Conservation (phyloP, 495 filamentous ascomycete species). For the Clohesyomyces aquaticus region DNA sequence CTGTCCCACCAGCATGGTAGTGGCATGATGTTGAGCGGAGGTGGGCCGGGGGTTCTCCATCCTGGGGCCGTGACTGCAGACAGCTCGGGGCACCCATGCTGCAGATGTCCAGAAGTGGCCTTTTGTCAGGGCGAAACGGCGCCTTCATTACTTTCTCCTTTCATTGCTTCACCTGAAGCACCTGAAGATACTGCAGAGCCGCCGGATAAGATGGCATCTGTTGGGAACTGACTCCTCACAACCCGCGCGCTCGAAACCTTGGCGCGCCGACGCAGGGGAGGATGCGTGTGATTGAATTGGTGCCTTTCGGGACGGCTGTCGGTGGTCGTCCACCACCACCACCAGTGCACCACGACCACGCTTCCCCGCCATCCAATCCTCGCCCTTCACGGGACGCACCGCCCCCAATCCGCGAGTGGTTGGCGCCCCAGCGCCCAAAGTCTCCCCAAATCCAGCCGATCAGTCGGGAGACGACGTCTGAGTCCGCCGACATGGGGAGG, state of each 20-base stretch:
- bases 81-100: too few relatives aligned
- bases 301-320: constrained; percentile 24
- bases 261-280: constrained; percentile 22
- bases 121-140: constrained; percentile 21
- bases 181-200: constrained; percentile 14
- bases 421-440: constrained; percentile 15
- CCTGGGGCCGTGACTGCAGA: constrained; percentile 2
- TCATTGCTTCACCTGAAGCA: background rate
- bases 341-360: background rate
- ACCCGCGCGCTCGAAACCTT: background rate
- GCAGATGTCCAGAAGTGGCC: too few relatives aligned
- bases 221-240: background rate
- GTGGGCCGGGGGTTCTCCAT: constrained; percentile 17
- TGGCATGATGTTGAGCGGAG: constrained; percentile 23
- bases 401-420: constrained; percentile 12
- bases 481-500: background rate
- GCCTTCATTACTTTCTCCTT: background rate
- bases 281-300: background rate
- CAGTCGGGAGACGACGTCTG: background rate
- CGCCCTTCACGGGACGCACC: constrained; percentile 9
- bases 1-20: constrained; percentile 21
- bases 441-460: background rate
- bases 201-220: constrained; percentile 16
- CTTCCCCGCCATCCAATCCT: constrained; percentile 17
- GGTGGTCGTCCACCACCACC: background rate